Percentiles rank a stretch among this genome's conserved stretches.
phyloP scores from a whole-genome alignment of 1,284 basidiomycete species.

The Stereum hirsutum region DNA sequence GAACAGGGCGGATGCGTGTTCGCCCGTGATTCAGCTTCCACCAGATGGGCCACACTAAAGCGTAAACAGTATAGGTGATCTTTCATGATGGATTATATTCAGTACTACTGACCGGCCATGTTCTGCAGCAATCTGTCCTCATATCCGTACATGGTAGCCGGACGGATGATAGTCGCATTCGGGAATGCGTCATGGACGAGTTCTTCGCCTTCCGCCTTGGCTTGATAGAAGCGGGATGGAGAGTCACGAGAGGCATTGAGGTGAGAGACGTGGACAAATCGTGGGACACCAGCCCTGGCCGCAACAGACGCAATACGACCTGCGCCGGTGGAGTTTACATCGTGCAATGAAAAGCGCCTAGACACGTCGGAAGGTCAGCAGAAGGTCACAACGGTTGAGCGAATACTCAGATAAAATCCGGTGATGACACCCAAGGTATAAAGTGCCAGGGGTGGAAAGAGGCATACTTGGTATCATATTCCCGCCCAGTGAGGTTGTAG shows the following conservation, averaged over 20 bases:
- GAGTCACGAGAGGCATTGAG: constrained; percentile 84
- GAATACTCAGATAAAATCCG: background rate
- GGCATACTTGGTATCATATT: constrained; percentile 79
- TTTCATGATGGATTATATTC: no score
- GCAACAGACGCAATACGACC: constrained; percentile 78
- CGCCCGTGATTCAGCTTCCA: constrained; percentile 89
- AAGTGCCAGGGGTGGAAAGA: no score
- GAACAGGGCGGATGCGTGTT: constrained; percentile 85
- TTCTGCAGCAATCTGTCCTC: constrained; percentile 95
- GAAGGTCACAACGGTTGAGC: background rate
- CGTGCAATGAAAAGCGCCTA: constrained; percentile 63
- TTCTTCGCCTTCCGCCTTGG: constrained; percentile 89
- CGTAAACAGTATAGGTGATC: no score
- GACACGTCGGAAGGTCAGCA: background rate
- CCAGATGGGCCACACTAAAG: constrained; percentile 81
- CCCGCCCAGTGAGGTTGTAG: constrained; percentile 87
- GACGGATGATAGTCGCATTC: constrained; percentile 84
- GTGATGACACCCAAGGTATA: constrained; percentile 17
- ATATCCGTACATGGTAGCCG: constrained; percentile 81
- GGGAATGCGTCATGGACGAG: constrained; percentile 83
- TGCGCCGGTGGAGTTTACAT: constrained; percentile 77
- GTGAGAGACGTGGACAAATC: constrained; percentile 94
- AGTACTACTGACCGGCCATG: constrained; percentile 73
- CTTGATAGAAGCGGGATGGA: constrained; percentile 76
- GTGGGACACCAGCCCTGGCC: constrained; percentile 69